These are phyloP conservation scores for Pseudocercospora vitis DNA, from an alignment of 2,329 filamentous ascomycete species.

Conservation along the genomic window DNA sequence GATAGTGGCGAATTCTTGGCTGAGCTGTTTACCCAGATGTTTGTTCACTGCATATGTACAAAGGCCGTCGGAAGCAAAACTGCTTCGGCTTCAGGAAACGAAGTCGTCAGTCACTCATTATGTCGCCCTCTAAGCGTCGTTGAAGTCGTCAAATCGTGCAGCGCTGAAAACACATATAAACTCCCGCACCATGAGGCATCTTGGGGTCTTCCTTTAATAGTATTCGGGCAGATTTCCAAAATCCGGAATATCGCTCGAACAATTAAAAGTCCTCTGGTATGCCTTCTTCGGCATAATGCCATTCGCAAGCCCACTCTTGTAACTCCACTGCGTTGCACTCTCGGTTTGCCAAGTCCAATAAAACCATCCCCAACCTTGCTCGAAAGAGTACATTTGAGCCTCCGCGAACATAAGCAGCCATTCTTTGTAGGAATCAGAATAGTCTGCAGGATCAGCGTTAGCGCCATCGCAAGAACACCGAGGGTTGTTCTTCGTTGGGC, in stretches of 20 bases:
- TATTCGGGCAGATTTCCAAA: conserved; percentile 48
- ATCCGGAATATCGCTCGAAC: conserved; percentile 42
- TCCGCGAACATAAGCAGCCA: conserved; percentile 89
- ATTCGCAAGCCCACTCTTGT: conserved; percentile 72
- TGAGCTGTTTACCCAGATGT: too few relatives aligned
- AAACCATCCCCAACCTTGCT: conserved; percentile 94
- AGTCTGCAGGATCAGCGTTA: conserved; percentile 69
- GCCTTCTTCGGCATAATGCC: conserved; percentile 69
- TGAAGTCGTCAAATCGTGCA: not conserved
- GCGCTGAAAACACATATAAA: too few relatives aligned
- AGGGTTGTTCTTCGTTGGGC: conserved; percentile 62
- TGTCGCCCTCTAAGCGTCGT: too few relatives aligned
- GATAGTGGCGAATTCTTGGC: too few relatives aligned
- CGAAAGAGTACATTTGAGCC: conserved; percentile 93
- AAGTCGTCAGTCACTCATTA: too few relatives aligned
- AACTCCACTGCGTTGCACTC: conserved; percentile 84
- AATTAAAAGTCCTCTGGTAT: conserved; percentile 46
- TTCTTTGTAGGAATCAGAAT: conserved; percentile 73
- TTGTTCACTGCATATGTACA: too few relatives aligned
- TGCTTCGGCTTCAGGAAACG: too few relatives aligned
- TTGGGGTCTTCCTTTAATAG: conserved; percentile 37
- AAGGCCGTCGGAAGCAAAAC: too few relatives aligned
- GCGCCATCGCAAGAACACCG: conserved; percentile 72
- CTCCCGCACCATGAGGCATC: too few relatives aligned
- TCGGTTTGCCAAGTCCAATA: conserved; percentile 99